Conservation (phyloP, 78 protist species). For the Polysphondylium violaceum region DNA sequence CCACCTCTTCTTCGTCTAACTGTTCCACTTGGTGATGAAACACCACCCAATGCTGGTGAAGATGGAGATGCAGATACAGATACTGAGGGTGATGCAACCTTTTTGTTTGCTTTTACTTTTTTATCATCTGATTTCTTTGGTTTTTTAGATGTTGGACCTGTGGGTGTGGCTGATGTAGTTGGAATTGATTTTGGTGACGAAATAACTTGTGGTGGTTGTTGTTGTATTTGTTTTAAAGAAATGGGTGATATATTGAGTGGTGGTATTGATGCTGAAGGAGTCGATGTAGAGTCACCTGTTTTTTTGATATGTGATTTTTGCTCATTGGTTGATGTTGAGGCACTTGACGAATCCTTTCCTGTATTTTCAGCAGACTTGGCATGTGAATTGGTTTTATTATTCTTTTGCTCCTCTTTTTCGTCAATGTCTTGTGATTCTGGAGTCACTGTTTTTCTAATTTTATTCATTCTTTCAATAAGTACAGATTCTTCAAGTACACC, state of each 20-base stretch:
- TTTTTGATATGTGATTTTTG: conserved; percentile 2
- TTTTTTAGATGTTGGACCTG: not conserved
- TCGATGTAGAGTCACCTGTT: not conserved
- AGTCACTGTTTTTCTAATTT: not conserved
- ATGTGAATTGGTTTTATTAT: not conserved
- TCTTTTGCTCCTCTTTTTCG: not conserved
- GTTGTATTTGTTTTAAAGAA: not conserved
- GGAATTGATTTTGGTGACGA: not conserved
- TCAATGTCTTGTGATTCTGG: not conserved
- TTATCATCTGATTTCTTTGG: not conserved
- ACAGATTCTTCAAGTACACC: not conserved
- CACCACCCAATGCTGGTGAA: not conserved
- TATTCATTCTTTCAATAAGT: conserved; percentile 25
- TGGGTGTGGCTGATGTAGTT: not conserved
- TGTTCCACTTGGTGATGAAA: not conserved
- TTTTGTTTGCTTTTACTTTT: not conserved
- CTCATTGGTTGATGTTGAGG: not conserved
- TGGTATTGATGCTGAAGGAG: conserved; percentile 2
- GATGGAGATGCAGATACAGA: not conserved
- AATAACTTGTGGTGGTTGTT: not conserved
- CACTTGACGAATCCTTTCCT: not conserved
- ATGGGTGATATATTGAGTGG: too few species aligned
- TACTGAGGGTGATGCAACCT: not conserved
- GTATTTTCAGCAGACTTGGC: not conserved
- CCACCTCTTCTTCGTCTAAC: conserved; percentile 22